phyloP scores from a whole-genome alignment of 2,329 filamentous ascomycete species.

The Chaetomium olivaceum region DNA sequence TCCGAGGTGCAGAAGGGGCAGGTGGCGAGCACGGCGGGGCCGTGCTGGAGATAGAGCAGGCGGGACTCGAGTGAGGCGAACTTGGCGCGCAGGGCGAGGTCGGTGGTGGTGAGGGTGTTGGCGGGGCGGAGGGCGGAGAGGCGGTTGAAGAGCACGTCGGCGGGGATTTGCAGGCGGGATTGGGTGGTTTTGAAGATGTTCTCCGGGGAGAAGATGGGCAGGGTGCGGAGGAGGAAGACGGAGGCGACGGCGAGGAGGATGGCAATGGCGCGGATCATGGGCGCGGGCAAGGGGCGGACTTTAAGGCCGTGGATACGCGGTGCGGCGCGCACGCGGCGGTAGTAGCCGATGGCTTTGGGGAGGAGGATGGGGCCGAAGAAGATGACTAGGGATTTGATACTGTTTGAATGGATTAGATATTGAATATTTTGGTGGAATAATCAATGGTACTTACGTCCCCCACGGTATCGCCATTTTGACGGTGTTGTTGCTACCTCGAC shows the following conservation, averaged over 20 bases:
- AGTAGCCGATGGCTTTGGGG: constrained; percentile 64
- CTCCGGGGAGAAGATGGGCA: constrained; percentile 69
- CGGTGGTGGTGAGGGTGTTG: constrained; percentile 52
- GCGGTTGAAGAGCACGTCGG: constrained; percentile 77
- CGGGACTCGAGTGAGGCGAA: constrained; percentile 72
- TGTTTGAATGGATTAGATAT: constrained; percentile 31
- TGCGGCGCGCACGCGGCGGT: constrained; percentile 55
- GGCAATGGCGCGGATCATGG: constrained; percentile 59
- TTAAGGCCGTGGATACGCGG: constrained; percentile 48
- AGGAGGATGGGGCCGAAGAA: constrained; percentile 72
- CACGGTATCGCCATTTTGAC: constrained; percentile 42
- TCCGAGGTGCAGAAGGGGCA: constrained; percentile 84
- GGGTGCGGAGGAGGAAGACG: constrained; percentile 59
- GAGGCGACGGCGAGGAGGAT: constrained; percentile 48
- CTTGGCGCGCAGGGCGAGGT: constrained; percentile 66
- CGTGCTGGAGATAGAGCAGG: constrained; percentile 80
- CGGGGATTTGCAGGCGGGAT: constrained; percentile 78
- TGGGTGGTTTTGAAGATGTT: constrained; percentile 79
- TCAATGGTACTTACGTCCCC: constrained; percentile 47
- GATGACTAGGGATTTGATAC: constrained; percentile 57
- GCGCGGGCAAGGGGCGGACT: constrained; percentile 56
- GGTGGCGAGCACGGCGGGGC: constrained; percentile 68
- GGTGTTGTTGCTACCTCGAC: constrained; percentile 9
- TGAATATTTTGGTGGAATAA: not conserved
- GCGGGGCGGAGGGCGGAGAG: constrained; percentile 58